Base-by-base conservation (phyloP, 2,329 filamentous ascomycete genomes). In the Tricladium varicosporioides region DNA sequence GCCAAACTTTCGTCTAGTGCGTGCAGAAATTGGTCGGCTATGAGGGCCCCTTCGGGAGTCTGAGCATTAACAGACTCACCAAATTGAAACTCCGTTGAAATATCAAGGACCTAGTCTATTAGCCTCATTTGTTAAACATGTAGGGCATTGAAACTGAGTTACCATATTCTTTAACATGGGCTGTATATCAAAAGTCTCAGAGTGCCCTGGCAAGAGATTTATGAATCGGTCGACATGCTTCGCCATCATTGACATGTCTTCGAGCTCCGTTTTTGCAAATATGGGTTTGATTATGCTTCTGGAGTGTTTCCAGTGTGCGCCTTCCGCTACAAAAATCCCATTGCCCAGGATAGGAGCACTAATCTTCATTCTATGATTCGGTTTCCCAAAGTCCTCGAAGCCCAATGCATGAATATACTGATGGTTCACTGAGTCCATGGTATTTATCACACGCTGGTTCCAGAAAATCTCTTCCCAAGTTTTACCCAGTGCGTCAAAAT, bases 181-280 rank as follows among this genome's bases (percentile, higher is more conserved):
- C 27, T 48, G 56, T 22, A 58, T 46, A 31, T 51, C 56, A 36
- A 54, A 32, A 15, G 43, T 58, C 56, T 22, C 48, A 18, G 40
- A 51, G 52, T 18, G 51, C 54, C 31, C 47, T 36, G 1, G 11
- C 8, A 11, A 55, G 15, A 2, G 55, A 27, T 5, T 52, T 51
- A 43, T 58, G 31, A 15, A 49, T 33, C 9, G 43, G 43, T 16
- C 8, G 22, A 15, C 18, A n/a, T n/a, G n/a, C n/a, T n/a, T n/a
- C 51, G 14, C 54, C 43, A 15, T 13, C n/a, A 22, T 51, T n/a
- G n/a, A 54, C n/a, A 42, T n/a, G n/a, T 58, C 56, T 40, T n/a
- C 45, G 31, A 13, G 5, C 5, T 48, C 45, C 19, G 18, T 19
- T 22, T 19, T 36, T 5, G 36, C 46, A 22, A 58, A 54, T 1